phyloP scores from a whole-genome alignment of 441 rosid species.

The Adansonia madagascariensis region DNA sequence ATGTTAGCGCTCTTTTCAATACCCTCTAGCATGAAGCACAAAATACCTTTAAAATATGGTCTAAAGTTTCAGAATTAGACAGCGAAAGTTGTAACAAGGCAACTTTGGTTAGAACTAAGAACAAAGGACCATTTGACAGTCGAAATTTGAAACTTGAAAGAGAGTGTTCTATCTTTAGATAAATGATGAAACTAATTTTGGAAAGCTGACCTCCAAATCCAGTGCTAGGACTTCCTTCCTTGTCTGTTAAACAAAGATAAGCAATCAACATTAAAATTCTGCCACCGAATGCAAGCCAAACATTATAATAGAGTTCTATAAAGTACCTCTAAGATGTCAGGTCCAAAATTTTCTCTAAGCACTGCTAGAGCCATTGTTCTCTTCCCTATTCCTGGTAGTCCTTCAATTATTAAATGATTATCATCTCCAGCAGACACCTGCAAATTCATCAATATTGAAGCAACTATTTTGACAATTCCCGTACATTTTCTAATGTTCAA shows the following conservation, averaged over 20 bases:
- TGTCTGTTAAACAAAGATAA: slow-evolving; percentile 10
- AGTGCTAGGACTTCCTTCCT: slow-evolving; percentile 16
- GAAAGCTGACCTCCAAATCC: slow-evolving; percentile 14
- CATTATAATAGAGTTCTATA: neutral
- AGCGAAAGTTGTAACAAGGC: neutral
- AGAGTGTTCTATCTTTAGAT: neutral
- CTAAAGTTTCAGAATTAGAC: neutral
- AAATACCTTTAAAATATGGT: neutral
- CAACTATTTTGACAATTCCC: neutral
- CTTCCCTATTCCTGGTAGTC: slow-evolving; percentile 28
- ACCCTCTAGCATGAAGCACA: slow-evolving; percentile 16
- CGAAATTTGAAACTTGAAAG: neutral
- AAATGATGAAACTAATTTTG: neutral
- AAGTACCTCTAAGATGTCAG: neutral
- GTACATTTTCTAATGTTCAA: neutral
- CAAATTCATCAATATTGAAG: neutral
- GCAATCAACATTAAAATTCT: neutral
- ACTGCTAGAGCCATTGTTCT: slow-evolving; percentile 27
- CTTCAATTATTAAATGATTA: slow-evolving; percentile 23
- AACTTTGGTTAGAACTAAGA: neutral
- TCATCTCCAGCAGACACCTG: neutral
- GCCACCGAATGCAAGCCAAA: neutral
- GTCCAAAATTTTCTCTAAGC: slow-evolving; percentile 20
- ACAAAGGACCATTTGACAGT: too few species aligned
- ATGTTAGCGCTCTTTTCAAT: neutral